Percentiles rank a stretch among this genome's conserved stretches.
phyloP scores from a whole-genome alignment of 73 alveolate genomes.

The Blepharisma stoltei region DNA sequence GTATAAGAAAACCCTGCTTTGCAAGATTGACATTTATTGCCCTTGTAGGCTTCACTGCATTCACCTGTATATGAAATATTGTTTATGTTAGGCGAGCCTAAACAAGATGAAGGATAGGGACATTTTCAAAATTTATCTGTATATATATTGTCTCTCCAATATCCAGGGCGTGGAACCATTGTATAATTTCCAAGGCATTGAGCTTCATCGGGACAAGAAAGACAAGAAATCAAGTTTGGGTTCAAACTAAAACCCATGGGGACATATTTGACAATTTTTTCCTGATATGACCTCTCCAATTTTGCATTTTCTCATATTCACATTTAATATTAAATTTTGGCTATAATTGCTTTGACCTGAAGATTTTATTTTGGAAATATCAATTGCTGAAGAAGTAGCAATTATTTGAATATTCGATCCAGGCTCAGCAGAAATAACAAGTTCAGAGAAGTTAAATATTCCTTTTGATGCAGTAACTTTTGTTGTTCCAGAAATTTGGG shows the following conservation, averaged over 20 bases:
- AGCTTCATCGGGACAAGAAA: neutral
- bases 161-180: neutral
- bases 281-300: neutral
- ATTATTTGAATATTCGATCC: neutral
- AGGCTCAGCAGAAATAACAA: neutral
- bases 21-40: slow-evolving; percentile 64
- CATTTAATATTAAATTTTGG: neutral
- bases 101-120: neutral
- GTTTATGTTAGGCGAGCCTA: neutral
- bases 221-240: neutral
- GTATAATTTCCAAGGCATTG: neutral
- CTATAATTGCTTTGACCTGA: neutral
- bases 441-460: neutral
- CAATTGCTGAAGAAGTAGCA: neutral
- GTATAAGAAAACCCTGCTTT: slow-evolving; percentile 59
- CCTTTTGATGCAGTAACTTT: neutral
- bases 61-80: slow-evolving; percentile 54
- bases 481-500: too few relatives aligned
- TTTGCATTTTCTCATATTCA: neutral
- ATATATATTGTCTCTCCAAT: neutral
- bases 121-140: neutral
- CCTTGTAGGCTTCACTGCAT: slow-evolving; percentile 55
- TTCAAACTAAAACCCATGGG: neutral
- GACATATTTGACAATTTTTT: neutral
- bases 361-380: neutral